Conservation (phyloP, 164 flowering plant species). For the Nymphaea colorata region DNA sequence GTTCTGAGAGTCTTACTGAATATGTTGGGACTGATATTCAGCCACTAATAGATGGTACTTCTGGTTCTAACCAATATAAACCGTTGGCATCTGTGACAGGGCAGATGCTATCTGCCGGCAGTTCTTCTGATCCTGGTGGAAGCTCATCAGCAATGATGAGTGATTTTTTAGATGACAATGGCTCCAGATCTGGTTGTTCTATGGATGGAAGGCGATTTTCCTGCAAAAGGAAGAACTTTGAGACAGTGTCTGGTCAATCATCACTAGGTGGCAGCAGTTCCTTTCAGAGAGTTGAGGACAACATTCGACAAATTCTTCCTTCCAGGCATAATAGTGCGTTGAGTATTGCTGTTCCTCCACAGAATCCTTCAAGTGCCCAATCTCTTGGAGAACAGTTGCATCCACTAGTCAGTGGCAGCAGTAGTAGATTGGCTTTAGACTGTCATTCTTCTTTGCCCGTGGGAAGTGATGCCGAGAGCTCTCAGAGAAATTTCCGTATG, state of each 20-base stretch:
- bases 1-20: conserved; percentile 20
- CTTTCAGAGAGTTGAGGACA: conserved; percentile 32
- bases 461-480: conserved; percentile 19
- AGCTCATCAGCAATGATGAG: conserved; percentile 29
- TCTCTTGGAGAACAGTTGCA: conserved; percentile 17
- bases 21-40: conserved; percentile 24
- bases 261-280: conserved; percentile 39
- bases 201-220: conserved; percentile 48
- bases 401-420: conserved; percentile 26
- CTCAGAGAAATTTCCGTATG: conserved; percentile 28
- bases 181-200: conserved; percentile 42
- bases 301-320: conserved; percentile 28
- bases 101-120: conserved; percentile 17
- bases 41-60: conserved; percentile 12
- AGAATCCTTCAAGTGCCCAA: conserved; percentile 10
- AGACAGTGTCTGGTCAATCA: conserved; percentile 46
- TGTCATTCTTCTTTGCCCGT: conserved; percentile 16
- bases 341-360: conserved; percentile 21
- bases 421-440: conserved; percentile 20
- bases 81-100: conserved; percentile 21
- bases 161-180: conserved; percentile 25
- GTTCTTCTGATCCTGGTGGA: conserved; percentile 29
- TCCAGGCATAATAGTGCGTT: conserved; percentile 11
- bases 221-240: conserved; percentile 66
- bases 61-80: conserved; percentile 18